Base-by-base conservation (phyloP, 1,284 basidiomycete species). In the Fistulina hepatica region DNA sequence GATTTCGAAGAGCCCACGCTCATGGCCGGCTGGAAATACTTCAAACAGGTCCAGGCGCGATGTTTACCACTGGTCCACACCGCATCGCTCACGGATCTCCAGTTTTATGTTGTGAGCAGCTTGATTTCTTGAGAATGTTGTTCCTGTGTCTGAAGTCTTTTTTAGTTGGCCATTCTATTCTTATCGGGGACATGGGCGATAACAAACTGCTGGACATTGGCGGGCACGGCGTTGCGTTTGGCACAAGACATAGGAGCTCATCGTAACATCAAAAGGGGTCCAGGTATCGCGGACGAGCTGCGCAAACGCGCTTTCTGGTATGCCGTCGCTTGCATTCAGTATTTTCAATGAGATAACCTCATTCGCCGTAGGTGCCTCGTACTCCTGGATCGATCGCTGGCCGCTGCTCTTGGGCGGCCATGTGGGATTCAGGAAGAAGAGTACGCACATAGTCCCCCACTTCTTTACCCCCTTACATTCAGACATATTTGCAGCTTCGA, bases 231-330 rank as follows among this genome's bases (percentile, higher is more conserved):
- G 10, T 53, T 71, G 25, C 62, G 68, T 7, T 55, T 65, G n/a
- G 61, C 63, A 0, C 54, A 61, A 32, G 59, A 61, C 28, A 52
- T 59, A 10, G 60, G 60, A 8, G 58, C 55, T 3, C 60, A 63
- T 36, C 46, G 59, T 4, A 45, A 44, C 15, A 54, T 5, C 53
- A 39, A 37, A 9, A n/a, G 19, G 44, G 12, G 37, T 13, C 20
- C 41, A 2, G 51, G 49, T 6, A 43, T 54, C 6, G 55, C 71
- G 37, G 56, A 65, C 36, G 69, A 73, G 40, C 52, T 71, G 19
- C 69, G 67, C 52, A 70, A 67, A 44, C 63, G 73, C 4, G 67
- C 66, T 0, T 74, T 74, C 45, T 72, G 69, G 69, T 65, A 36
- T 8, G 37, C 39, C 13, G 8, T 36, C 6, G 20, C 21, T 2